phyloP scores from a whole-genome alignment of 805 yeast species.

The Kuraishia hungarica region DNA sequence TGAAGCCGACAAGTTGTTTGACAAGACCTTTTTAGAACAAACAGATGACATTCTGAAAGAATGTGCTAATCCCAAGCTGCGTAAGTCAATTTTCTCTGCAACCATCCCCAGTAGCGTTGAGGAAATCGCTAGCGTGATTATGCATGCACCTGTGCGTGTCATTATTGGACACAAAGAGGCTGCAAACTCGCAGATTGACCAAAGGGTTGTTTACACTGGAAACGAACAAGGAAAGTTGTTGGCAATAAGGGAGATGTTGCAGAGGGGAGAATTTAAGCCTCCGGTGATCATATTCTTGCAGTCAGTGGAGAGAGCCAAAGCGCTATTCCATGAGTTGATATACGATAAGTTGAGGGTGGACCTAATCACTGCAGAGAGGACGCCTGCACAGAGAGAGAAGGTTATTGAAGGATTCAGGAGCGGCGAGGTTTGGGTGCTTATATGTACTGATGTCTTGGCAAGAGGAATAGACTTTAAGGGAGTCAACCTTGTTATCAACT shows the following conservation, averaged over 20 bases:
- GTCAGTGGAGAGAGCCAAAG: constrained; percentile 89
- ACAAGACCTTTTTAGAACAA: constrained; percentile 79
- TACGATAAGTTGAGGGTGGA: constrained; percentile 92
- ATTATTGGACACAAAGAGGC: constrained; percentile 93
- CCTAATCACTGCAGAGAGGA: constrained; percentile 91
- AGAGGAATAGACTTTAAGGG: constrained; percentile 98
- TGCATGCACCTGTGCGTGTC: constrained; percentile 79
- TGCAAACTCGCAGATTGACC: constrained; percentile 78
- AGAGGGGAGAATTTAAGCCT: constrained; percentile 79
- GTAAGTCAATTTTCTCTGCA: constrained; percentile 86
- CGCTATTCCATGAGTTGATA: constrained; percentile 83
- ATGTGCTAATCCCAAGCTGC: constrained; percentile 41
- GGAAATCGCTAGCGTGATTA: constrained; percentile 75
- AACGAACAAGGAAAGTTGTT: constrained; percentile 92
- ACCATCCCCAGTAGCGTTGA: constrained; percentile 93
- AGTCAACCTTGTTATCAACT: constrained; percentile 87
- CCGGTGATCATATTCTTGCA: constrained; percentile 91
- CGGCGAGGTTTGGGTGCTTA: constrained; percentile 93
- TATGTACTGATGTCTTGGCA: constrained; percentile 92
- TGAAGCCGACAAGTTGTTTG: constrained; percentile 93
- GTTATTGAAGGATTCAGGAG: constrained; percentile 76
- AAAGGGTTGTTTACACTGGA: constrained; percentile 78
- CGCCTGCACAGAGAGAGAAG: constrained; percentile 78
- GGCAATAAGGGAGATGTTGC: constrained; percentile 84
- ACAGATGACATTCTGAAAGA: constrained; percentile 74